These are phyloP conservation scores for Exobasidium cylindrosporum DNA, from an alignment of 1,284 basidiomycete species.

Conservation along the genomic window DNA sequence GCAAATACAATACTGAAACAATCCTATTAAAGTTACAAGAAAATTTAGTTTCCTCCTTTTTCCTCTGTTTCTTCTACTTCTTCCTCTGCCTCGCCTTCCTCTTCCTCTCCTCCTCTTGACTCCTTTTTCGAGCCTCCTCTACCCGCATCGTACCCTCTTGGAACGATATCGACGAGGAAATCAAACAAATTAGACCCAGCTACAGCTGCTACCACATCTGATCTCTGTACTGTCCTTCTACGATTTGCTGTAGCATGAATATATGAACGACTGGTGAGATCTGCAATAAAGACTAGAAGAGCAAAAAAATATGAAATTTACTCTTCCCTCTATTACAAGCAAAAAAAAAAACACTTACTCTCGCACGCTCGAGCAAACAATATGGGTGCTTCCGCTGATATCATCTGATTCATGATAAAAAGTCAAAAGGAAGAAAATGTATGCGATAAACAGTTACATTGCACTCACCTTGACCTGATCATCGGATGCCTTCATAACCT, in stretches of 20 bases:
- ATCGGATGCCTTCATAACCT: constrained; percentile 53
- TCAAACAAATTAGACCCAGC: constrained; percentile 52
- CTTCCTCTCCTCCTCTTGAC: not conserved
- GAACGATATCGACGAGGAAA: constrained; percentile 54
- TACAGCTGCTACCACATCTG: constrained; percentile 50
- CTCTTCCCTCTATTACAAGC: not conserved
- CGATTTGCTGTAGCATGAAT: constrained; percentile 51
- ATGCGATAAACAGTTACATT: not conserved
- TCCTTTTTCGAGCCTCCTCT: not conserved
- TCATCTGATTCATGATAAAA: constrained; percentile 35
- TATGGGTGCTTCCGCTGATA: constrained; percentile 54
- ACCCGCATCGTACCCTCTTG: not conserved
- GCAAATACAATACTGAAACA: too few relatives aligned
- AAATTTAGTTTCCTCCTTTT: too few relatives aligned
- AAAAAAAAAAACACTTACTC: constrained; percentile 25
- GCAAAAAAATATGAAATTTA: too few relatives aligned
- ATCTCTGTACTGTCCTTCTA: constrained; percentile 50
- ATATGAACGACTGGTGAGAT: constrained; percentile 53
- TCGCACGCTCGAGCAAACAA: constrained; percentile 54
- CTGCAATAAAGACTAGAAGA: constrained; percentile 54
- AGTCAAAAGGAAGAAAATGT: not conserved
- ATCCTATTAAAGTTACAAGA: too few relatives aligned
- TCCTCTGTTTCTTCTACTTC: constrained; percentile 5
- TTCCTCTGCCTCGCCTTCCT: not conserved
- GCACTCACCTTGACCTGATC: constrained; percentile 49